Conservation (phyloP, 2,329 filamentous ascomycete species). For the Domatiomyces catenatus region DNA sequence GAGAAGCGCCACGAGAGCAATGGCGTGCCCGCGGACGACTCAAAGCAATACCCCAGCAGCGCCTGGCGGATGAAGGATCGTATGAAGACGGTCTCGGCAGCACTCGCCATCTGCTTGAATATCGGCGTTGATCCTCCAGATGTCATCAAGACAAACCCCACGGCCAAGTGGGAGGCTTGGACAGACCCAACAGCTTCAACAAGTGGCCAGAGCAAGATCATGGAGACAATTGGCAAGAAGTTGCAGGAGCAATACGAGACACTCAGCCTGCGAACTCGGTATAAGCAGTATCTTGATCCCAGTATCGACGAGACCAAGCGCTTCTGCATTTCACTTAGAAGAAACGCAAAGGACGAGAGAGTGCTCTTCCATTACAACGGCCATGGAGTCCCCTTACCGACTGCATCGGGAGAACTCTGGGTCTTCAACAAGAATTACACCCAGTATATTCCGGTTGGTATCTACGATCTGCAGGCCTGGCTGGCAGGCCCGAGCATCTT, state of each 20-base stretch:
- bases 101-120: slow-evolving; percentile 85
- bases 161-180: slow-evolving; percentile 91
- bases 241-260: slow-evolving; percentile 96
- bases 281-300: slow-evolving; percentile 91
- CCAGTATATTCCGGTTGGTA: slow-evolving; percentile 90
- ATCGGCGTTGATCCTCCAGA: slow-evolving; percentile 96
- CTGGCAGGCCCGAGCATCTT: slow-evolving; percentile 89
- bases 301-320: slow-evolving; percentile 96
- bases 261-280: slow-evolving; percentile 83
- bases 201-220: slow-evolving; percentile 60
- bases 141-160: slow-evolving; percentile 86
- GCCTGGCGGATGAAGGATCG: slow-evolving; percentile 97
- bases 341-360: slow-evolving; percentile 89
- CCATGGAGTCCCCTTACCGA: slow-evolving; percentile 91
- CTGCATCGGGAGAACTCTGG: slow-evolving; percentile 93
- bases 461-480: slow-evolving; percentile 93
- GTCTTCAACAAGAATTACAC: slow-evolving; percentile 99
- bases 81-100: slow-evolving; percentile 89
- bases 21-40: slow-evolving; percentile 56
- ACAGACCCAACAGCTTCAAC: slow-evolving; percentile 74
- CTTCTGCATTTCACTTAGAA: slow-evolving; percentile 75
- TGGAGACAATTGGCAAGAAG: slow-evolving; percentile 90
- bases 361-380: slow-evolving; percentile 98
- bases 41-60: slow-evolving; percentile 45
- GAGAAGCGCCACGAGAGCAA: slow-evolving; percentile 95